Conservation (phyloP, 2,329 filamentous ascomycete species). For the Aspergillus phoenicis region DNA sequence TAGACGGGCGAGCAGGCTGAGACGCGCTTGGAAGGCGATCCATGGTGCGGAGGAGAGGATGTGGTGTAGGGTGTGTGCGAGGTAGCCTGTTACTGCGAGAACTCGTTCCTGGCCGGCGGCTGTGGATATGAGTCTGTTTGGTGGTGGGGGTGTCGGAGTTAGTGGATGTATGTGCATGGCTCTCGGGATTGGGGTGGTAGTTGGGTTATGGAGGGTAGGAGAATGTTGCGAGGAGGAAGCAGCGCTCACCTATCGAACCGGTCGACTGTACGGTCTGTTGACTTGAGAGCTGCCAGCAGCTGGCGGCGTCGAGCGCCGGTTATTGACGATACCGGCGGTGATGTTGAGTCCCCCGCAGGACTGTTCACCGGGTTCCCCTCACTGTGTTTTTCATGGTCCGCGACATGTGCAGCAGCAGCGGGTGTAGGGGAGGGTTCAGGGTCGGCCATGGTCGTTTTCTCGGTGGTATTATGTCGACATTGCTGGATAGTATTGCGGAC, state of each 20-base stretch:
- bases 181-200: no score
- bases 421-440: constrained; percentile 18
- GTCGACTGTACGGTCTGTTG: constrained; percentile 33
- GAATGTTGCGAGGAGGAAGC: background rate
- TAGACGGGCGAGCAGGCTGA: constrained; percentile 47
- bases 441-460: constrained; percentile 22
- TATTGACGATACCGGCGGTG: constrained; percentile 13
- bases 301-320: constrained; percentile 20
- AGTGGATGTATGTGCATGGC: background rate
- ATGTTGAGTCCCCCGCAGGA: constrained; percentile 14
- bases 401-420: constrained; percentile 14
- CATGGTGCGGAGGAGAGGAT: constrained; percentile 59
- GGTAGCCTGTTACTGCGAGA: constrained; percentile 70
- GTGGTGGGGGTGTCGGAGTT: constrained; percentile 1
- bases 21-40: constrained; percentile 44
- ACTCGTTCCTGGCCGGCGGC: constrained; percentile 70
- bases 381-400: constrained; percentile 20
- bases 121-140: constrained; percentile 63
- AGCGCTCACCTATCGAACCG: constrained; percentile 35
- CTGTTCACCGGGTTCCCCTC: constrained; percentile 26
- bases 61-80: constrained; percentile 62
- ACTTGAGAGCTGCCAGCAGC: constrained; percentile 30
- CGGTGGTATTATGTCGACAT: background rate
- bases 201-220: background rate
- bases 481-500: background rate